Evolutionary conservation across 2,329 filamentous ascomycete species (phyloP).

Genomic region (Monilinia vaccinii-corymbosi): DNA sequence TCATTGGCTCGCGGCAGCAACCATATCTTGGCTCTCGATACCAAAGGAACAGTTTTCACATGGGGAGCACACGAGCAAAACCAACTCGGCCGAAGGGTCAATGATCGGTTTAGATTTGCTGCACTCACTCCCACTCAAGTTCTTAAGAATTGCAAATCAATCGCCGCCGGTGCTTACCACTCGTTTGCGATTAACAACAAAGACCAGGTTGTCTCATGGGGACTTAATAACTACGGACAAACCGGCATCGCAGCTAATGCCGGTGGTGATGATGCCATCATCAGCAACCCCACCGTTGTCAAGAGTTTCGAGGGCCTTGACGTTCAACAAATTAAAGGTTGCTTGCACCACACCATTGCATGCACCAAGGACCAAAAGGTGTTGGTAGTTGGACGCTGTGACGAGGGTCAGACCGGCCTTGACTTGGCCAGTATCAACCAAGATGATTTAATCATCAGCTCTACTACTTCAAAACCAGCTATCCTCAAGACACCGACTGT

Average conservation of each 20-base stretch:
- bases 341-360: conserved; percentile 65
- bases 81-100: conserved; percentile 47
- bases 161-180: conserved; percentile 60
- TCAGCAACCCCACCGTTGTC: conserved; percentile 25
- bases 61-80: conserved; percentile 63
- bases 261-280: conserved; percentile 60
- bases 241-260: conserved; percentile 57
- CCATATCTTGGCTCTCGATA: conserved; percentile 50
- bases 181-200: conserved; percentile 65
- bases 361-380: conserved; percentile 48
- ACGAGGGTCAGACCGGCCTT: conserved; percentile 47
- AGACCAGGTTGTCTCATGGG: conserved; percentile 70
- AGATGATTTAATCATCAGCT: conserved; percentile 54
- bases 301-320: background rate
- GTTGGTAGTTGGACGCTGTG: conserved; percentile 52
- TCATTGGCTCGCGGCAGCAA: conserved; percentile 46
- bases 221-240: conserved; percentile 79
- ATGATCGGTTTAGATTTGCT: conserved; percentile 21
- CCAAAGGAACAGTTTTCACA: conserved; percentile 48
- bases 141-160: conserved; percentile 24
- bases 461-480: conserved; percentile 46
- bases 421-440: conserved; percentile 45
- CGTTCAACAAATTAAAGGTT: conserved; percentile 48
- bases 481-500: conserved; percentile 59
- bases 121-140: conserved; percentile 28